These are phyloP conservation scores for Saccharomycopsis phalli DNA, from an alignment of 1,139 yeast genomes.

Conservation along the genomic window DNA sequence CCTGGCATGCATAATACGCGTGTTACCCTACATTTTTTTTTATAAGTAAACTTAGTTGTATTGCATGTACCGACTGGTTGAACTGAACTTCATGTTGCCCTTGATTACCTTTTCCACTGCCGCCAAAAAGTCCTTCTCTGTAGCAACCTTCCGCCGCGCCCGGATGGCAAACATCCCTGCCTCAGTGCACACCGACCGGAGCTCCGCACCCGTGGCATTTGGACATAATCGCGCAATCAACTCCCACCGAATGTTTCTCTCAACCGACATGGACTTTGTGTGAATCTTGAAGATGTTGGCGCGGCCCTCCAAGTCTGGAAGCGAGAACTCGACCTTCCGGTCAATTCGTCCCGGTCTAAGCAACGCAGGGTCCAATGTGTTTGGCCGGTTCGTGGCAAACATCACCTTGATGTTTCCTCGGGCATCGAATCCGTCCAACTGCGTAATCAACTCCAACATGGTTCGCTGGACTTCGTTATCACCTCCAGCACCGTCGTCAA, in stretches of 20 bases:
- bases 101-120: conserved; percentile 97
- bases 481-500: conserved; percentile 99
- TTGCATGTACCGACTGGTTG: conserved; percentile 97
- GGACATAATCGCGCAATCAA: conserved; percentile 94
- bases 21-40: background rate
- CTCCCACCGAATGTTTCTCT: conserved; percentile 97
- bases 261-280: conserved; percentile 95
- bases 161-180: conserved; percentile 99
- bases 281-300: conserved; percentile 96
- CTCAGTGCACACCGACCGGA: conserved; percentile 92
- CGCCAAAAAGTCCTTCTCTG: conserved; percentile 92
- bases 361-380: conserved; percentile 94
- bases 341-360: conserved; percentile 97
- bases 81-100: conserved; percentile 95
- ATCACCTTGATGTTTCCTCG: conserved; percentile 97
- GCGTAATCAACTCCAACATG: conserved; percentile 95
- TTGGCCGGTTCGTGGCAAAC: conserved; percentile 98
- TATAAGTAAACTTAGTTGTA: conserved; percentile 48
- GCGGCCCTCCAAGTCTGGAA: conserved; percentile 95
- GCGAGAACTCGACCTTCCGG: conserved; percentile 91
- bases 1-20: background rate
- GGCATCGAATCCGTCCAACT: conserved; percentile 95
- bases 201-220: conserved; percentile 96
- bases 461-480: conserved; percentile 98
- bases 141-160: conserved; percentile 95